Evolutionary conservation across 192 early-diverging fungal species (phyloP).

Genomic region (Entomortierella parvispora): DNA sequence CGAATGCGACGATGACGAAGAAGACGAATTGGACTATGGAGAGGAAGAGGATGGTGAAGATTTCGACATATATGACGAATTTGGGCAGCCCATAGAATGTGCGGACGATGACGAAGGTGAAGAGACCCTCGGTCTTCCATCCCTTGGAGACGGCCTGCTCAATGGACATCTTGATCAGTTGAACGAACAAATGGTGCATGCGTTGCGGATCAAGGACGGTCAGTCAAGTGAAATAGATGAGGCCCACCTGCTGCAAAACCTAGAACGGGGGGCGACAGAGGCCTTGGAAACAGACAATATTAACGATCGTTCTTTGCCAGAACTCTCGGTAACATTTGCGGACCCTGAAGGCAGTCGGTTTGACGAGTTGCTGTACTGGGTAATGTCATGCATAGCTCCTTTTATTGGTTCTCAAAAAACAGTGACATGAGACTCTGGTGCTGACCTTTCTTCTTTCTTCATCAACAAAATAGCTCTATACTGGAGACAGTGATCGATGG

Average conservation of each 20-base stretch:
- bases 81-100: no score
- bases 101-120: no score
- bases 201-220: not conserved
- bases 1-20: not conserved
- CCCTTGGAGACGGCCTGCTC: no score
- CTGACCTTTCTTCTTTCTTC: no score
- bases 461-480: constrained; percentile 26
- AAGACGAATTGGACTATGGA: not conserved
- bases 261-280: not conserved
- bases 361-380: constrained; percentile 22
- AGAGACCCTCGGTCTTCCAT: no score
- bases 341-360: constrained; percentile 27
- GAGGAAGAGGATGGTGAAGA: no score
- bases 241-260: no score
- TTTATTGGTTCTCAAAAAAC: not conserved
- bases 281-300: not conserved
- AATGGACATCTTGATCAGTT: not conserved
- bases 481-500: constrained; percentile 17
- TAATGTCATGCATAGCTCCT: not conserved
- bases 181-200: not conserved
- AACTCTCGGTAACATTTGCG: constrained; percentile 5
- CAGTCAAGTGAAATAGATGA: no score
- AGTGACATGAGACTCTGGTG: no score
- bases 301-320: constrained; percentile 12
- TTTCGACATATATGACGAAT: no score